A percentile compares a stretch with the other conserved stretches of the same genome.
phyloP scores from a whole-genome alignment of 116 monocot genomes.

The Papilionanthe hybrid region DNA sequence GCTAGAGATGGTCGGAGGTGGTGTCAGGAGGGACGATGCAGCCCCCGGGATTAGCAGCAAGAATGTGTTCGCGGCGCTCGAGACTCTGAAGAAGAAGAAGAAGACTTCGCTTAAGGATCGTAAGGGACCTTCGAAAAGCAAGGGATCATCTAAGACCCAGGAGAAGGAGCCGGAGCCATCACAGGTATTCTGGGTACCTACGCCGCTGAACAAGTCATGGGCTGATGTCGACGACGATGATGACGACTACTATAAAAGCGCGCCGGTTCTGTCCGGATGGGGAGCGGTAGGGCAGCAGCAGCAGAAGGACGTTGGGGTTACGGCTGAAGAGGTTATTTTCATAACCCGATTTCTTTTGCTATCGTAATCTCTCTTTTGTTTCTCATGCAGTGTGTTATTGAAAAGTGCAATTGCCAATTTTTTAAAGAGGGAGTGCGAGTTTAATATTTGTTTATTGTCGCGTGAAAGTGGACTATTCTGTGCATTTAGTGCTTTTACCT shows the following conservation, averaged over 20 bases:
- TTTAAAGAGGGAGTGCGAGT: neutral
- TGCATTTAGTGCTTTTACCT: neutral
- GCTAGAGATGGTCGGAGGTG: conserved; percentile 1
- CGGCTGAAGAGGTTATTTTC: conserved; percentile 3
- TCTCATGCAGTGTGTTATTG: neutral
- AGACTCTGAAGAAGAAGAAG: conserved; percentile 23
- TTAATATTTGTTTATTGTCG: neutral
- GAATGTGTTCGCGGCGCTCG: conserved; percentile 22
- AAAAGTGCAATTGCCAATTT: neutral
- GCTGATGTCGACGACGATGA: conserved; percentile 21
- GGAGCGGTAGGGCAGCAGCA: neutral
- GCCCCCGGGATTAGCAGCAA: conserved; percentile 7
- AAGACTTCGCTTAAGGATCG: conserved; percentile 9
- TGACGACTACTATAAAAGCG: conserved; percentile 15
- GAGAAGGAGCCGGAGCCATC: conserved; percentile 6
- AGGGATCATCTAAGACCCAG: neutral
- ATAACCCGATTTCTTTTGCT: neutral
- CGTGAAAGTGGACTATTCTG: neutral
- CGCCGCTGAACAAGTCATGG: conserved; percentile 17
- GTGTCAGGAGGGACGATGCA: conserved; percentile 4
- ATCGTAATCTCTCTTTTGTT: neutral
- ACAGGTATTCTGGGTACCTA: neutral
- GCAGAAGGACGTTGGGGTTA: neutral
- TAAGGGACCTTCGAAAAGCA: conserved; percentile 4
- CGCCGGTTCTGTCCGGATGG: neutral